Percentiles rank a stretch among this genome's conserved stretches.
phyloP scores from a whole-genome alignment of 139 green algal species.

The Ettlia oleoabundans region DNA sequence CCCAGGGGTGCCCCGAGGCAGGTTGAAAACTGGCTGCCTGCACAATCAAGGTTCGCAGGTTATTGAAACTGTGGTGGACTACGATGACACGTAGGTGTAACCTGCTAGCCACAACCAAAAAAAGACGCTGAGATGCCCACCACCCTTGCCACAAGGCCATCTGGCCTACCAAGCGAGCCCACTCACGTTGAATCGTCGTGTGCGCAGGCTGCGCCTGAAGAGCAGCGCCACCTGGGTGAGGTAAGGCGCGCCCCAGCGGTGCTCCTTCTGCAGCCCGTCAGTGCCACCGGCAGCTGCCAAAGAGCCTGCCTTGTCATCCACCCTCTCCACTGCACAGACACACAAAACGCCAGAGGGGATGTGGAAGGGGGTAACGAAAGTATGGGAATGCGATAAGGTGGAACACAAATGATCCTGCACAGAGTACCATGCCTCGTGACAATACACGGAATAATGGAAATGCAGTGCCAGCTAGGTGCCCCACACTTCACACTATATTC shows the following conservation, averaged over 20 bases:
- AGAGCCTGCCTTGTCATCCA: not conserved
- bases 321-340: not conserved
- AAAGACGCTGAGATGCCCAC: not conserved
- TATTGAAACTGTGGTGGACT: no score
- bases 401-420: no score
- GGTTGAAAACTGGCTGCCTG: no score
- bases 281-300: not conserved
- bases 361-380: no score
- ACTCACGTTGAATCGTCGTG: conserved; percentile 68
- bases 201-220: conserved; percentile 55
- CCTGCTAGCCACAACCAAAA: not conserved
- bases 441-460: no score
- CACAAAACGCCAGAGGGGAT: not conserved
- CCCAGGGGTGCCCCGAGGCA: no score
- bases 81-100: no score
- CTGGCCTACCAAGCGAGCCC: not conserved
- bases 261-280: not conserved
- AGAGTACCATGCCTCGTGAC: no score
- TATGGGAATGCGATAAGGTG: no score
- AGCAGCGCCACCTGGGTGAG: conserved; percentile 56
- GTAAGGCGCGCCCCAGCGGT: conserved; percentile 47
- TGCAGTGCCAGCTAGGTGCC: no score
- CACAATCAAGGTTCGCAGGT: no score
- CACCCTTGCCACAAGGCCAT: not conserved
- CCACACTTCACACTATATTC: no score